Evolutionary conservation across 2,329 filamentous ascomycete genomes (phyloP), one percentile per base, ranked within the genome.

Genomic region (Bimuria novae-zelandiae): DNA sequence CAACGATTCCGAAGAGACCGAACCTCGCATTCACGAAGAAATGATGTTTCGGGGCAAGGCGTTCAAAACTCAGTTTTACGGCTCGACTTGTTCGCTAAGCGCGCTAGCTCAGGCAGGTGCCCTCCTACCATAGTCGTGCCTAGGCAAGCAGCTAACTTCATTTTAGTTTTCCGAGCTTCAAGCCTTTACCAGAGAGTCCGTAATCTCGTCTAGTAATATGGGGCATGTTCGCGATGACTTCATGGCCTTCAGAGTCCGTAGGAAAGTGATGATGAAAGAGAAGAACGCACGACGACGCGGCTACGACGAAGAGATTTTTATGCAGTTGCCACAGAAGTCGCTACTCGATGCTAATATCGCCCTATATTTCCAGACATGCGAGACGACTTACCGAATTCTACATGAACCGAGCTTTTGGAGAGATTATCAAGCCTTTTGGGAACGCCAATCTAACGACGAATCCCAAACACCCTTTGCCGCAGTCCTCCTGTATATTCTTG

Each of bases 341-440:
- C 61, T 71, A 16, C 67, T 78, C 1, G 79, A 84, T 51, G 32
- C 59, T 11, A 74, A 80, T 64, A 72, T 75, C 6, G 52, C 62
- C 1, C 56, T 79, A 0, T 86, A 85, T 64, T 77, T 84, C 37
- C 64, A 66, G 2, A 78, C 70, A 0, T 83, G 81, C 52, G 83
- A 83, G 53, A 76, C 74, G 1, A 74, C 75, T 0, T 77, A 82
- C 46, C 77, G 81, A 3, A 79, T 85, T 39, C 63, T 85, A 0
- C 82, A 85, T 49, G 63, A 72, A 4, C 81, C 82, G 0, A 78
- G 75, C 0, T 86, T 85, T 54, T 76, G 76, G 74, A 57, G 69
- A 17, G 77, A 82, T 7, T 85, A 83, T 56, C 54, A 70, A 3
- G 64, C 47, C 0, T 80, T 79, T 54, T 84, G 81, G 81, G 63